These are phyloP conservation scores for Aaosphaeria arxii DNA, from an alignment of 2,329 filamentous ascomycete genomes.

Conservation along the genomic window DNA sequence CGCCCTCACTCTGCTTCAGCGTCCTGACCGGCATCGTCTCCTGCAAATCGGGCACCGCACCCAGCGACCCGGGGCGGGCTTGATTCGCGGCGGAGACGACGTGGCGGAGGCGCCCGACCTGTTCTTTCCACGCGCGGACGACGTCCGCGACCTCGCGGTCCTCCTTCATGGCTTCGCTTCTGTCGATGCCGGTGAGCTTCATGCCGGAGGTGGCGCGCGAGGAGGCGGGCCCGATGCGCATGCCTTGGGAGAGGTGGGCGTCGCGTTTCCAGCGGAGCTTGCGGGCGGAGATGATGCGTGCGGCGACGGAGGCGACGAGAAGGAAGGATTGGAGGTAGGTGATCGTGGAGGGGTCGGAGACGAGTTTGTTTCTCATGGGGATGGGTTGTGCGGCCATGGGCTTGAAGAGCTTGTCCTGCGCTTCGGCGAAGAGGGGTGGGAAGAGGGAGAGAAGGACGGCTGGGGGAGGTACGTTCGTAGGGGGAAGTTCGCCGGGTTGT, in stretches of 20 bases:
- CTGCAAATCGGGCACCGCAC: conserved; percentile 64
- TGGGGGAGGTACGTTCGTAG: conserved; percentile 86
- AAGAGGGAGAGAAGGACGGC: conserved; percentile 78
- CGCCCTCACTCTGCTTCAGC: conserved; percentile 61
- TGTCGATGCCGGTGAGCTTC: conserved; percentile 87
- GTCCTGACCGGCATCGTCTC: conserved; percentile 67
- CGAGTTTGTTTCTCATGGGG: conserved; percentile 59
- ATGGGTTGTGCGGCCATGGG: conserved; percentile 59
- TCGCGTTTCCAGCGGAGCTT: conserved; percentile 90
- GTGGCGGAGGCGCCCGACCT: conserved; percentile 71
- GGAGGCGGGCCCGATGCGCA: conserved; percentile 76
- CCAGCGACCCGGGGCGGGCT: conserved; percentile 38
- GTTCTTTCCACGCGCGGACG: conserved; percentile 69
- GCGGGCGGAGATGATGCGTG: conserved; percentile 79
- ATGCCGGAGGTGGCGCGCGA: conserved; percentile 71
- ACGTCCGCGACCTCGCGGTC: conserved; percentile 81
- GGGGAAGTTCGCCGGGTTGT: conserved; percentile 49
- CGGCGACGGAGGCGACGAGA: conserved; percentile 63
- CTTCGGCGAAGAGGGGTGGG: conserved; percentile 65
- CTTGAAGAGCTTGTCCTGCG: conserved; percentile 63
- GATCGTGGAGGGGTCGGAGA: conserved; percentile 61
- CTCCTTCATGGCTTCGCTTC: conserved; percentile 75
- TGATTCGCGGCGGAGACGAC: conserved; percentile 66
- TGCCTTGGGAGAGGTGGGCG: conserved; percentile 76
- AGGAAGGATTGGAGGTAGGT: conserved; percentile 65